Percentiles rank a stretch among this genome's conserved stretches.
phyloP scores from a whole-genome alignment of 768 basidiomycete genomes.

The Auriscalpium vulgare region DNA sequence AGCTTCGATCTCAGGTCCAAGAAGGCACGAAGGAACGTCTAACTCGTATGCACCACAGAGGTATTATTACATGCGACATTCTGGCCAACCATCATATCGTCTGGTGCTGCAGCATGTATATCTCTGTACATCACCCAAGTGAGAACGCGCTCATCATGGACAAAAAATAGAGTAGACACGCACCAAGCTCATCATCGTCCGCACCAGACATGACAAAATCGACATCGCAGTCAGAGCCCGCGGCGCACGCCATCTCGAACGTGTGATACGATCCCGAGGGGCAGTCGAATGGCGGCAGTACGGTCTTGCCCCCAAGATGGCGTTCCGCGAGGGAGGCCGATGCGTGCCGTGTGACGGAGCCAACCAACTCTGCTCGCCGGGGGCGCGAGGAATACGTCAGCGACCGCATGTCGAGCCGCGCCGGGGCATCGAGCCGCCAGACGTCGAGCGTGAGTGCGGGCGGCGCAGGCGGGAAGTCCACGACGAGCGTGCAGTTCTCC shows the following conservation, averaged over 20 bases:
- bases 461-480: neutral
- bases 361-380: neutral
- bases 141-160: neutral
- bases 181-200: neutral
- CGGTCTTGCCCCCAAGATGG: neutral
- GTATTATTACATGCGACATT: too few relatives aligned
- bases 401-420: neutral
- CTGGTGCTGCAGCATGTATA: too few relatives aligned
- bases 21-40: too few relatives aligned
- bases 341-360: neutral
- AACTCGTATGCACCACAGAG: too few relatives aligned
- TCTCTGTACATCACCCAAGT: too few relatives aligned
- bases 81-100: too few relatives aligned
- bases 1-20: too few relatives aligned
- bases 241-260: neutral
- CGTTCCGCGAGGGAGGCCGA: neutral
- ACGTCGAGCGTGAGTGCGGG: neutral
- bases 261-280: constrained; percentile 1
- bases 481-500: constrained; percentile 2
- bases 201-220: neutral
- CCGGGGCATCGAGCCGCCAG: neutral
- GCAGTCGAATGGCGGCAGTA: neutral
- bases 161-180: neutral
- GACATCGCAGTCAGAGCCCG: neutral
- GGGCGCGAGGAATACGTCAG: constrained; percentile 1